phyloP scores from a whole-genome alignment of 192 early-diverging fungal species.

The Jimgerdemannia flammicorona region DNA sequence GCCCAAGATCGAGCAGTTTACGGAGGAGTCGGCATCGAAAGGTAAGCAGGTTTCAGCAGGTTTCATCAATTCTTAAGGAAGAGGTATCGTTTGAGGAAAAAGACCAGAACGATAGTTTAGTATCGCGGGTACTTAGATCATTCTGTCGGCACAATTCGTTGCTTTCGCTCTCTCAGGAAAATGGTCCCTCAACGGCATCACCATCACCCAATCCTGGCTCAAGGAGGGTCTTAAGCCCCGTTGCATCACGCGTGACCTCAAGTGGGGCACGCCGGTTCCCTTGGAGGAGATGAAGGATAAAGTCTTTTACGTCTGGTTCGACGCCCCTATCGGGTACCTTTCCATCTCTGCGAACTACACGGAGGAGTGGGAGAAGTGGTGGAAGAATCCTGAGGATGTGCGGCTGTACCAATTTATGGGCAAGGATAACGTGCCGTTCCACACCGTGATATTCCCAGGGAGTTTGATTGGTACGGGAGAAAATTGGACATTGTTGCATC shows the following conservation, averaged over 20 bases:
- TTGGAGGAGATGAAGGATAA: conserved; percentile 78
- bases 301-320: conserved; percentile 99
- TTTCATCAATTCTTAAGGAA: no score
- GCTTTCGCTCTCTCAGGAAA: conserved; percentile 13
- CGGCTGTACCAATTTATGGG: conserved; percentile 99
- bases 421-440: conserved; percentile 99
- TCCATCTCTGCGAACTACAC: conserved; percentile 98
- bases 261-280: conserved; percentile 97
- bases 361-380: conserved; percentile 94
- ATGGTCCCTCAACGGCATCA: conserved; percentile 86
- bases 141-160: neutral
- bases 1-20: conserved; percentile 69
- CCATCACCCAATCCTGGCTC: conserved; percentile 92
- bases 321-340: conserved; percentile 96
- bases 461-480: conserved; percentile 83
- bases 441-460: conserved; percentile 95
- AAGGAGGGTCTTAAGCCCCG: conserved; percentile 88
- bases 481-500: conserved; percentile 88
- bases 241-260: conserved; percentile 97
- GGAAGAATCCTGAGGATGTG: conserved; percentile 97
- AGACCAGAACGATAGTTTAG: no score
- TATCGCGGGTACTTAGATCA: no score
- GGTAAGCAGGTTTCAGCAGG: conserved; percentile 34
- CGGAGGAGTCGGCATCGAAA: conserved; percentile 59
- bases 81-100: no score